Base-by-base conservation (phyloP, 257 asterid genomes). In the Solanum phureja region DNA sequence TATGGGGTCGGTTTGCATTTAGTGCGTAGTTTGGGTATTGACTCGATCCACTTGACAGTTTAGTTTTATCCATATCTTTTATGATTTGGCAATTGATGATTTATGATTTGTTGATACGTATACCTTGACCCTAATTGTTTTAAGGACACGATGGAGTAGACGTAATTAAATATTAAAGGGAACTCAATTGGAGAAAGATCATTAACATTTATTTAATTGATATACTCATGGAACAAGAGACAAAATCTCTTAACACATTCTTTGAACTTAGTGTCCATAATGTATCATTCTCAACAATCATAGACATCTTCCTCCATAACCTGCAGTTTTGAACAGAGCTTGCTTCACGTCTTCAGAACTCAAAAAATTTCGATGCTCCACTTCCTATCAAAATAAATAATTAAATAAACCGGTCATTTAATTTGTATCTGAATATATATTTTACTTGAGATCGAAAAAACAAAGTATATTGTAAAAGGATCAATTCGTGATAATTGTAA, bases 261-360 rank as follows among this genome's bases (percentile, higher is more conserved):
- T 62, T 27, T 3, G 40, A 82, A 77, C 79, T 56, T 31, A 2
- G 68, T n/a, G 34, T n/a, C 73, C 49, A 85, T 27, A 74, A 74
- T 58, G 18, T 85, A 79, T 74, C 87, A 86, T 16, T 71, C 71
- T 66, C 83, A 6, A 66, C 42, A 4, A 84, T 89, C 93, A 93
- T 24, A 93, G 12, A 89, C 95, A 94, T 92, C 96, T 94, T 86
- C 98, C 98, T 81, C 98, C 98, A 68, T 90, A 94, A 29, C 98
- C 97, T 81, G 98, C 97, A 90, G 90, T 94, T 87, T 94, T 93
- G 89, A 90, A 92, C 76, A 95, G 62, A 31, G 95, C 97, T 84
- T 92, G 97, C 89, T 94, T 94, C 38, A 95, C 91, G 29, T 93
- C 98, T 83, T 93, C 96, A 4, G 91, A 29, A 34, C 91, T 91